Percentiles rank a stretch among this genome's conserved stretches.
Evolutionary conservation across 371 early-diverging fungal species (phyloP).

Genomic region (Mucor mucedo): DNA sequence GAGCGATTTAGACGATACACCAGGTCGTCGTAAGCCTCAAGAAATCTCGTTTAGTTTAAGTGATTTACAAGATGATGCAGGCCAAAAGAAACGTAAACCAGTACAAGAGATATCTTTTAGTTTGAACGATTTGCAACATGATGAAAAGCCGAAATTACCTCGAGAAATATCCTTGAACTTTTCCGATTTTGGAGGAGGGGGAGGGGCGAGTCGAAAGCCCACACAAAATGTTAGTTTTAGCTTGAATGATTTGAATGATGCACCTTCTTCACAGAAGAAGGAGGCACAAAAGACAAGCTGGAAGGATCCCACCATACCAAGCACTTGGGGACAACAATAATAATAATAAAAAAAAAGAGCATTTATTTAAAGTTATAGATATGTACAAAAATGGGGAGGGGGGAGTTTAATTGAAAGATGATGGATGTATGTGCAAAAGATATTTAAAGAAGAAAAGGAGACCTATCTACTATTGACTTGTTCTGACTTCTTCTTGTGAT

Average conservation of each 20-base stretch:
- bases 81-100: neutral
- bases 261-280: too few species aligned
- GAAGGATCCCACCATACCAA: too few species aligned
- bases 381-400: neutral
- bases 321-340: neutral
- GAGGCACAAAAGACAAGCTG: too few species aligned
- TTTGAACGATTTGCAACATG: neutral
- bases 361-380: neutral
- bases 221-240: neutral
- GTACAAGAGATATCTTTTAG: neutral
- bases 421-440: neutral
- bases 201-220: too few species aligned
- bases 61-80: neutral
- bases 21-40: too few species aligned
- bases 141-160: neutral
- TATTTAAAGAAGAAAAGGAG: neutral
- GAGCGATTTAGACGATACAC: neutral
- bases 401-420: too few species aligned
- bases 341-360: neutral
- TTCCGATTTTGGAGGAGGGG: neutral
- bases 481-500: constrained; percentile 14
- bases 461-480: neutral
- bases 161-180: neutral
- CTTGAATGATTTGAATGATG: neutral
- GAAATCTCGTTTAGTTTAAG: too few species aligned